Percentiles rank a stretch among this genome's conserved stretches.
Evolutionary conservation across 805 yeast species (phyloP).

Genomic region (Myxozyma kluyveri): DNA sequence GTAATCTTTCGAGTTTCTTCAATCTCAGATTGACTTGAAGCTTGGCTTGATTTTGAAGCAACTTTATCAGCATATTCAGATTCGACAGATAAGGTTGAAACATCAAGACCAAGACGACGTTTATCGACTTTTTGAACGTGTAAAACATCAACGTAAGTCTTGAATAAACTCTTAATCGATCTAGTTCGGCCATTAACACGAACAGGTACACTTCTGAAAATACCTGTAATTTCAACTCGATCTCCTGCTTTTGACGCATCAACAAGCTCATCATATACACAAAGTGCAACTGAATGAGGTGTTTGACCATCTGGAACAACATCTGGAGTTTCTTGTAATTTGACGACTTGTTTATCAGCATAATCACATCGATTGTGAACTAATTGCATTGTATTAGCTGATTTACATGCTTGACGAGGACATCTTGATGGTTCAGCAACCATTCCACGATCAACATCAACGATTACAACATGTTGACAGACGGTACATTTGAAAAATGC

Average conservation of each 20-base stretch:
- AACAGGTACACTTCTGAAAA: constrained; percentile 89
- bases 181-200: constrained; percentile 82
- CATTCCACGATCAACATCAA: constrained; percentile 90
- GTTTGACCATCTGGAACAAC: constrained; percentile 97
- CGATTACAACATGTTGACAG: constrained; percentile 87
- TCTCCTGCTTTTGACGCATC: constrained; percentile 97
- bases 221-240: constrained; percentile 90
- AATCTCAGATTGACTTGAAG: constrained; percentile 55
- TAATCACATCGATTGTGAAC: constrained; percentile 90
- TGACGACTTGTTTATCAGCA: constrained; percentile 92
- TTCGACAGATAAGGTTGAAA: constrained; percentile 55
- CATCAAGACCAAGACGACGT: constrained; percentile 76
- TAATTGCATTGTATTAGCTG: constrained; percentile 80
- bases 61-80: constrained; percentile 49
- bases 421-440: constrained; percentile 91
- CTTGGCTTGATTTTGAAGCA: constrained; percentile 29
- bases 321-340: constrained; percentile 94
- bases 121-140: constrained; percentile 85
- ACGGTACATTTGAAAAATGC: constrained; percentile 95
- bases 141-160: constrained; percentile 91
- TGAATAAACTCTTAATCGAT: constrained; percentile 76
- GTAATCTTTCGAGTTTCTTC: constrained; percentile 72
- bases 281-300: constrained; percentile 90
- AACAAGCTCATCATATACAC: constrained; percentile 94
- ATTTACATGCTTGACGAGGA: constrained; percentile 83